A percentile compares a stretch with the other conserved stretches of the same genome.
phyloP scores from a whole-genome alignment of 441 rosid genomes.

The Euphorbia corollata region DNA sequence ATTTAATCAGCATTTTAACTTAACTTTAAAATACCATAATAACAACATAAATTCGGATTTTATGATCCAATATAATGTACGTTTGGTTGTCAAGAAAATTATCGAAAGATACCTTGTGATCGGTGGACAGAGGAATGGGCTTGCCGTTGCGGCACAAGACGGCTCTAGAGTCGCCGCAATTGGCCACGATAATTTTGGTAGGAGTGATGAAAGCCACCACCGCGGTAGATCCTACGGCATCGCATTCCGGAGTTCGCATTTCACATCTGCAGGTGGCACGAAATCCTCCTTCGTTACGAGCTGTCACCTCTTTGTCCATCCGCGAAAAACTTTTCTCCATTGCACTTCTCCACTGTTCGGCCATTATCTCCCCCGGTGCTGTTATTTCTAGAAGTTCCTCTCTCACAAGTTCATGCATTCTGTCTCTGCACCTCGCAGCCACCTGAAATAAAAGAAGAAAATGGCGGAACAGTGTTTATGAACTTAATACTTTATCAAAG shows the following conservation, averaged over 20 bases:
- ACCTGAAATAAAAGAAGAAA: slow-evolving; percentile 31
- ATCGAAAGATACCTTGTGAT: slow-evolving; percentile 52
- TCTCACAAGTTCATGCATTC: slow-evolving; percentile 62
- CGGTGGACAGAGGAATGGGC: slow-evolving; percentile 60
- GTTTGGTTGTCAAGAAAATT: not conserved
- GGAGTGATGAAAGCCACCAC: slow-evolving; percentile 66
- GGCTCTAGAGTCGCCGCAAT: too few relatives aligned
- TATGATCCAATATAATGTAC: not conserved
- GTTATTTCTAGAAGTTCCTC: slow-evolving; percentile 26
- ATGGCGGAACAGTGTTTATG: not conserved
- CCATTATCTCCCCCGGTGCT: not conserved
- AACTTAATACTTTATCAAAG: not conserved
- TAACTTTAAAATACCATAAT: too few relatives aligned
- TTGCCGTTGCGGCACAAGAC: slow-evolving; percentile 69
- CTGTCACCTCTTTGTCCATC: slow-evolving; percentile 66
- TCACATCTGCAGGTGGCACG: slow-evolving; percentile 56
- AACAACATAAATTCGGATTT: not conserved
- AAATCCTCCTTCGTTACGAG: slow-evolving; percentile 20
- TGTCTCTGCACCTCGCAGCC: slow-evolving; percentile 61
- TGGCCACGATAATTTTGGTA: slow-evolving; percentile 55
- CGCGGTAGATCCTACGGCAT: slow-evolving; percentile 90
- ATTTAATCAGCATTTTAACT: not conserved
- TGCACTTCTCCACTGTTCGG: slow-evolving; percentile 42
- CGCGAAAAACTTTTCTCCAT: slow-evolving; percentile 49
- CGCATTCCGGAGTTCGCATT: slow-evolving; percentile 68